Evolutionary conservation across 2,329 filamentous ascomycete genomes (phyloP).

Genomic region (Phaeosphaeria sp.): DNA sequence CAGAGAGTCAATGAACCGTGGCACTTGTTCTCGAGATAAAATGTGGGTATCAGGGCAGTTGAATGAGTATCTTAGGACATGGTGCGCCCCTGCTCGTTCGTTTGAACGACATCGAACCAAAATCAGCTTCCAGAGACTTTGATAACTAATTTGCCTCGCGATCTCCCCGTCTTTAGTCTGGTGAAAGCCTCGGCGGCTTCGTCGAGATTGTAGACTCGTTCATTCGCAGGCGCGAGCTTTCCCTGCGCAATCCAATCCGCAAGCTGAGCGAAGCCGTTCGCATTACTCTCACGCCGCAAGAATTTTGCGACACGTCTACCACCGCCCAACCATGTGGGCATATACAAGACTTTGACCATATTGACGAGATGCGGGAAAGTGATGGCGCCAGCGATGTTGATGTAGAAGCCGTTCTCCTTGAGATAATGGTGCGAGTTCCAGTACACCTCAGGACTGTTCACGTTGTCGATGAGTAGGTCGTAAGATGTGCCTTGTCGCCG

Average conservation of each 20-base stretch:
- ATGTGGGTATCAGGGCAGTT: too few relatives aligned
- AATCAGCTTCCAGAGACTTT: slow-evolving; percentile 8
- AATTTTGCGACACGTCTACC: slow-evolving; percentile 28
- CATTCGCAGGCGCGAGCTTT: slow-evolving; percentile 63
- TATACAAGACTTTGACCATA: background rate
- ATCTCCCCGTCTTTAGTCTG: slow-evolving; percentile 60
- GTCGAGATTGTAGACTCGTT: slow-evolving; percentile 60
- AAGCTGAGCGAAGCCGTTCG: too few relatives aligned
- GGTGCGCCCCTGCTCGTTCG: too few relatives aligned
- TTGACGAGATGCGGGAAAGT: background rate
- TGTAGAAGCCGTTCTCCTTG: slow-evolving; percentile 11
- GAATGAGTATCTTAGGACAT: too few relatives aligned
- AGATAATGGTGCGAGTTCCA: slow-evolving; percentile 8
- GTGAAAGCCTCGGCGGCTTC: slow-evolving; percentile 63
- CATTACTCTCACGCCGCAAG: slow-evolving; percentile 35
- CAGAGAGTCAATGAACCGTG: too few relatives aligned
- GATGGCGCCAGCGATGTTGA: slow-evolving; percentile 12
- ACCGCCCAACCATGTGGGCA: slow-evolving; percentile 37
- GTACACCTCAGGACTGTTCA: slow-evolving; percentile 41
- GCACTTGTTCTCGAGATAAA: too few relatives aligned
- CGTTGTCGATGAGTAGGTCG: slow-evolving; percentile 63
- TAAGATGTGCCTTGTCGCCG: slow-evolving; percentile 56
- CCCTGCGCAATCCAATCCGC: slow-evolving; percentile 63
- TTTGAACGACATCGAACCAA: too few relatives aligned
- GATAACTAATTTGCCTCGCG: slow-evolving; percentile 64